Evolutionary conservation across 495 filamentous ascomycete genomes (phyloP), one percentile per base, ranked within the genome.

Genomic region (Apodospora peruviana): DNA sequence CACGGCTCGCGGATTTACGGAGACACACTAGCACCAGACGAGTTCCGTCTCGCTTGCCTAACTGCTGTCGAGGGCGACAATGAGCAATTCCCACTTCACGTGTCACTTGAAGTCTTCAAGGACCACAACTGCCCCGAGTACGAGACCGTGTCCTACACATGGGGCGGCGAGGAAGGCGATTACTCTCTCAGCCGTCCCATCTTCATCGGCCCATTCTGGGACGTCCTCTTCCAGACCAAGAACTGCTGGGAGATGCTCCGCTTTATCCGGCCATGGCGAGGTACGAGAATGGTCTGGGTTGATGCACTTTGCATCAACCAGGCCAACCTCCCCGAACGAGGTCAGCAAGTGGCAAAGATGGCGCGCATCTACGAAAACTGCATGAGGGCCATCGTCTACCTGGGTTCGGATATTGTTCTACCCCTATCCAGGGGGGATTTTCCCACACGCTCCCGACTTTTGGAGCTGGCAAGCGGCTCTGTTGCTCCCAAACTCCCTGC

Each of bases 271-370:
- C 50, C 47, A 0, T 19, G 41, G 41, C 48, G 48, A 14, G 57
- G 47, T 0, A 21, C 19, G 4, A 25, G 56, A 38, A 18, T 47
- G 10, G 32, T 56, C 4, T 59, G 57, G 53, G 43, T 59, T 20
- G 61, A 65, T 38, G 61, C 61, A 11, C 5, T 65, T 16, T 65
- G 61, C 40, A 65, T 59, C 21, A 56, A 65, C 35, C 61, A 61
- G 51, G 27, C 34, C 11, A 41, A 63, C 45, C 38, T 38, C 5
- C 9, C n/a, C 25, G 60, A 66, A 35, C 32, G 48, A 0, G 43
- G 25, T 4, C 11, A 19, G 12, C 60, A 66, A 32, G 52, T 66
- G 1, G 41, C 45, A 11, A 43, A 52, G 32, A 66, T 66, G 59
- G 51, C 25, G 0, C 23, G 17, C 0, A 55, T 63, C 2, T 63